phyloP scores from a whole-genome alignment of 192 early-diverging fungal species.

The Dissophora globulifera region DNA sequence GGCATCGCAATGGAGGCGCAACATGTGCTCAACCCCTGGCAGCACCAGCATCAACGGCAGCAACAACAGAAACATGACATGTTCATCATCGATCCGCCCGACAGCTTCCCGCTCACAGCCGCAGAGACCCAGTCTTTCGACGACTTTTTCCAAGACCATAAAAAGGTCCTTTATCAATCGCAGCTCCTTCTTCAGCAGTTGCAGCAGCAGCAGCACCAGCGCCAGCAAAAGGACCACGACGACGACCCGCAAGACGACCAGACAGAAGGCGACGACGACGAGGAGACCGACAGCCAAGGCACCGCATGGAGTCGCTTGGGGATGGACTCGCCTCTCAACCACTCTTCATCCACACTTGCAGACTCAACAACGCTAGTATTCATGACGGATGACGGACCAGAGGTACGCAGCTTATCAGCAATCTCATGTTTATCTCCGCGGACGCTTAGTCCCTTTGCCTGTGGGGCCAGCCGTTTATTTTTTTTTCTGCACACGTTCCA shows the following conservation, averaged over 20 bases:
- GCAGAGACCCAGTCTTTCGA: constrained; percentile 20
- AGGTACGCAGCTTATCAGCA: too few relatives aligned
- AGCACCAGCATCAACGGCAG: constrained; percentile 9
- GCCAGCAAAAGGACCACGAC: constrained; percentile 1
- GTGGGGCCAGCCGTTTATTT: not conserved
- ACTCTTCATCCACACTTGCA: constrained; percentile 29
- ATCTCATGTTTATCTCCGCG: too few relatives aligned
- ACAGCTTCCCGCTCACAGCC: constrained; percentile 5
- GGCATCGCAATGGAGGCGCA: constrained; percentile 27
- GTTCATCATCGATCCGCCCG: not conserved
- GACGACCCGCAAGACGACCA: not conserved
- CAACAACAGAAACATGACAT: constrained; percentile 9
- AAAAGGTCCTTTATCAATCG: constrained; percentile 27
- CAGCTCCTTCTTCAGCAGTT: constrained; percentile 20
- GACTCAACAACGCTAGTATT: constrained; percentile 12
- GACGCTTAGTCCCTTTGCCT: not conserved
- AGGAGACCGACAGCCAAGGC: constrained; percentile 20
- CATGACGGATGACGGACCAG: constrained; percentile 12
- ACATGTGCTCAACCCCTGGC: constrained; percentile 43
- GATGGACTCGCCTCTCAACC: constrained; percentile 38
- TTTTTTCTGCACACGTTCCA: not conserved
- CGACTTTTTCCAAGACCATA: constrained; percentile 32
- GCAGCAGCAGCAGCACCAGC: constrained; percentile 8
- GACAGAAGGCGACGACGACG: constrained; percentile 13
- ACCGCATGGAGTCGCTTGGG: constrained; percentile 30